Base-by-base conservation (phyloP, 78 protist species). In the Tieghemostelium lacteum region DNA sequence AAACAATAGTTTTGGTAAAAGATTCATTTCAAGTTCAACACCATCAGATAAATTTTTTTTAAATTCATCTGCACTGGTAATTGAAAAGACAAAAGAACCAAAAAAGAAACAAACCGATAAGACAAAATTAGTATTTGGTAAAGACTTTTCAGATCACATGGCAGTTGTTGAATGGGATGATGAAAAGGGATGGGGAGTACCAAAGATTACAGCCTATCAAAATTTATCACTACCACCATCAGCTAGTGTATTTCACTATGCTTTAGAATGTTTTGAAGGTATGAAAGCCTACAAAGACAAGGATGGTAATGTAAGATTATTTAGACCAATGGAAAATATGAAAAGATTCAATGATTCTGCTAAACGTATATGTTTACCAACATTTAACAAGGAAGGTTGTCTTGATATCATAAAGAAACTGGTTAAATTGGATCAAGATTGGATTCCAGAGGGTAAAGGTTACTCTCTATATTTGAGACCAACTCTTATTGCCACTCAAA, bases 391-490 rank as follows among this genome's bases (percentile, higher is more conserved):
- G 28, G 78, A 85, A 17, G 96, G 94, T 75, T 57, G 97, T 24
- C 42, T 95, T 49, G 93, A 96, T 61, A 87, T 96, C 71, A 65
- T 98, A 54, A 93, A 95, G 73, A 95, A 92, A 60, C 88, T 98
- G 19, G 71, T 98, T 31, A 28, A 55, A 1, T 36, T 98, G 62
- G 99, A 99, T 57, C 22, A 50, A 22, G 92, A 93, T 52, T 98
- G 97, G 97, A 88, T 98, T 52, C 99, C 99, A 49, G 52, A 78
- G 29, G 77, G 95, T 67, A 66, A 67, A 6, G 99, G 99, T 19
- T 98, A 88, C 92, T 97, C 99, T 0, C 89, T 98, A 16, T 99
- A 99, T 92, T n/a, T 99, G 19, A 87, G 99, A 50, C 99, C 99
- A 22, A 97, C 99, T 3, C 17, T 72, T 71, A 96, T 99, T 66